Evolutionary conservation across 192 early-diverging fungal genomes (phyloP).

Genomic region (Lobosporangium transversale): DNA sequence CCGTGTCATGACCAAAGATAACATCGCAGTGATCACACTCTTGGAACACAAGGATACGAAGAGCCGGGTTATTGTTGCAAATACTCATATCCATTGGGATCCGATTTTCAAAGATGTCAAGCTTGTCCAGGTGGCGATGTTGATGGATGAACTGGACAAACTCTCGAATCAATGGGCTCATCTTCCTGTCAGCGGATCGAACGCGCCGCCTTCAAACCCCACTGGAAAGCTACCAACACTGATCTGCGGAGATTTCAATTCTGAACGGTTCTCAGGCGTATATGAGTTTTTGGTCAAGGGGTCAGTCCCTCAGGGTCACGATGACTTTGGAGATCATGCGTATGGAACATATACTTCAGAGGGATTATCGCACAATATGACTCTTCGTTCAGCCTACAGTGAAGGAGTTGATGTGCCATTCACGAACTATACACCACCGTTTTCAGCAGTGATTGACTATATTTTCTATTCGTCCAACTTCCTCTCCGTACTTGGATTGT

Average conservation of each 20-base stretch:
- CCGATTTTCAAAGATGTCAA: conserved; percentile 93
- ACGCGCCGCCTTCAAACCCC: conserved; percentile 37
- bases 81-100: conserved; percentile 96
- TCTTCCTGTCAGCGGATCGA: conserved; percentile 28
- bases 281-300: conserved; percentile 90
- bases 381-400: conserved; percentile 85
- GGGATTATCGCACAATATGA: conserved; percentile 83
- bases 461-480: conserved; percentile 89
- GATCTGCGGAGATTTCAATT: conserved; percentile 97
- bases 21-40: conserved; percentile 86
- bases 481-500: conserved; percentile 78
- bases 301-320: conserved; percentile 80
- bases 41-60: conserved; percentile 85
- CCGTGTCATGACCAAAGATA: conserved; percentile 97
- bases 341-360: conserved; percentile 89
- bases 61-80: conserved; percentile 79
- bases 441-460: conserved; percentile 92
- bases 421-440: conserved; percentile 92
- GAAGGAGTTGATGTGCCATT: conserved; percentile 81
- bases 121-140: conserved; percentile 92
- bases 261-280: conserved; percentile 87
- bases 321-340: conserved; percentile 80
- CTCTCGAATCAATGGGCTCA: conserved; percentile 64
- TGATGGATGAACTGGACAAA: conserved; percentile 88
- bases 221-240: conserved; percentile 68